Conservation (phyloP, 2,329 filamentous ascomycete genomes). For the Botrytis byssoidea region DNA sequence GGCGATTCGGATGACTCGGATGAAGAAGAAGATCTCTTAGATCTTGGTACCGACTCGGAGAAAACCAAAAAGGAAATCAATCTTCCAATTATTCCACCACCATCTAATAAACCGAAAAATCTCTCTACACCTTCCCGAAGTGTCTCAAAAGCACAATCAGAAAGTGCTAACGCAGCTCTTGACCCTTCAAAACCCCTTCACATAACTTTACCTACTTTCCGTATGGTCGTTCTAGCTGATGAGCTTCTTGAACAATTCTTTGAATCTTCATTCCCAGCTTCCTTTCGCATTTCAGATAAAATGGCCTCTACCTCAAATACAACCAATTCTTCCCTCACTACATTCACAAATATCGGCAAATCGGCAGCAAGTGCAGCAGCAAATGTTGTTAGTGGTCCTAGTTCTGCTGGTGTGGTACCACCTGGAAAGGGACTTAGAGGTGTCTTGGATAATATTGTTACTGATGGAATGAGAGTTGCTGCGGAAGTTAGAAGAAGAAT, state of each 20-base stretch:
- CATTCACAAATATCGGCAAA: conserved; percentile 69
- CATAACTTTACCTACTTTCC: conserved; percentile 95
- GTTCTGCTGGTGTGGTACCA: conserved; percentile 36
- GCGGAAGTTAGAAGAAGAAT: conserved; percentile 88
- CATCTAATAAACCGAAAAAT: conserved; percentile 20
- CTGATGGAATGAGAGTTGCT: conserved; percentile 93
- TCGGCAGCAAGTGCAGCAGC: conserved; percentile 42
- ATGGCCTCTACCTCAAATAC: conserved; percentile 40
- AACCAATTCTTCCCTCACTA: conserved; percentile 68
- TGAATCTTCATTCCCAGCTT: conserved; percentile 89
- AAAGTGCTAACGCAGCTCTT: conserved; percentile 83
- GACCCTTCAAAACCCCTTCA: conserved; percentile 91
- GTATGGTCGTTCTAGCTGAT: conserved; percentile 96
- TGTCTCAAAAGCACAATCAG: conserved; percentile 64
- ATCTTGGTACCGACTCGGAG: conserved; percentile 49
- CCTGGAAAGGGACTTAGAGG: conserved; percentile 76
- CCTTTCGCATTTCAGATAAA: conserved; percentile 80
- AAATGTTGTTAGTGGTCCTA: conserved; percentile 40
- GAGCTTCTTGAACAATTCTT: conserved; percentile 97
- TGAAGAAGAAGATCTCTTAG: conserved; percentile 61
- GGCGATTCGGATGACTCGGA: conserved; percentile 67
- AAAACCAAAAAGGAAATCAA: conserved; percentile 37
- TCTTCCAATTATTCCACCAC: conserved; percentile 30
- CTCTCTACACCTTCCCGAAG: conserved; percentile 32
- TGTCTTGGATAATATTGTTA: conserved; percentile 95